A percentile compares a stretch with the other conserved stretches of the same genome.
phyloP scores from a whole-genome alignment of 1,284 basidiomycete species.

The Phlebopus sp. region DNA sequence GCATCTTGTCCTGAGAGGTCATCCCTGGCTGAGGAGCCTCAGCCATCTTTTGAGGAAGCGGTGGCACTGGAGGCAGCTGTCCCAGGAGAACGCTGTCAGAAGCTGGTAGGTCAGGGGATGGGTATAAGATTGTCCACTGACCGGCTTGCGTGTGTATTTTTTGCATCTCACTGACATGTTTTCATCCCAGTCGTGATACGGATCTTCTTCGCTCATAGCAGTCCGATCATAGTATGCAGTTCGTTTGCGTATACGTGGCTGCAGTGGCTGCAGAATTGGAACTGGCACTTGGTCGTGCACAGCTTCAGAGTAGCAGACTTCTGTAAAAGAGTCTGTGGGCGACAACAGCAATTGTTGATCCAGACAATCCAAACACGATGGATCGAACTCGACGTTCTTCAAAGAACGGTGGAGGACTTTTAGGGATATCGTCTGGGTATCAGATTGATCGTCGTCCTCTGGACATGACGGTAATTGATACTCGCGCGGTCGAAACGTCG shows the following conservation, averaged over 20 bases:
- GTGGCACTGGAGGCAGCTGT: constrained; percentile 28
- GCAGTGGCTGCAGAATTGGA: constrained; percentile 28
- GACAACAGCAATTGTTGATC: constrained; percentile 35
- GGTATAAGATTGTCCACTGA: constrained; percentile 13
- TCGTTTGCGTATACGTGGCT: constrained; percentile 32
- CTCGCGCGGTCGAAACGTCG: constrained; percentile 33
- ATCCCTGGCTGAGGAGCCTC: constrained; percentile 15
- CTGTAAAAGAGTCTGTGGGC: constrained; percentile 33
- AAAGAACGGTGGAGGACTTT: constrained; percentile 33
- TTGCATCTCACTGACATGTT: constrained; percentile 28
- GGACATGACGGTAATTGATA: constrained; percentile 26
- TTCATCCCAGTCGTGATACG: constrained; percentile 34
- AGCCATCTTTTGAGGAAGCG: constrained; percentile 24
- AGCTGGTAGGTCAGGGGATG: constrained; percentile 2
- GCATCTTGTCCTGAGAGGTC: constrained; percentile 31
- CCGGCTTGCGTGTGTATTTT: constrained; percentile 14
- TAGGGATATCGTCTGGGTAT: constrained; percentile 26
- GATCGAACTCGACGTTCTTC: constrained; percentile 33
- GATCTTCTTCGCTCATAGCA: constrained; percentile 34
- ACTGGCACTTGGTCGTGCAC: constrained; percentile 29
- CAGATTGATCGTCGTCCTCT: constrained; percentile 28
- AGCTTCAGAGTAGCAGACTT: constrained; percentile 32
- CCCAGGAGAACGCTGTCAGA: constrained; percentile 5
- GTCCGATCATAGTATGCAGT: constrained; percentile 29
- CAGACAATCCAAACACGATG: constrained; percentile 32